phyloP scores from a whole-genome alignment of 2,329 filamentous ascomycete species.

The Neofusicoccum kwambonambiense region DNA sequence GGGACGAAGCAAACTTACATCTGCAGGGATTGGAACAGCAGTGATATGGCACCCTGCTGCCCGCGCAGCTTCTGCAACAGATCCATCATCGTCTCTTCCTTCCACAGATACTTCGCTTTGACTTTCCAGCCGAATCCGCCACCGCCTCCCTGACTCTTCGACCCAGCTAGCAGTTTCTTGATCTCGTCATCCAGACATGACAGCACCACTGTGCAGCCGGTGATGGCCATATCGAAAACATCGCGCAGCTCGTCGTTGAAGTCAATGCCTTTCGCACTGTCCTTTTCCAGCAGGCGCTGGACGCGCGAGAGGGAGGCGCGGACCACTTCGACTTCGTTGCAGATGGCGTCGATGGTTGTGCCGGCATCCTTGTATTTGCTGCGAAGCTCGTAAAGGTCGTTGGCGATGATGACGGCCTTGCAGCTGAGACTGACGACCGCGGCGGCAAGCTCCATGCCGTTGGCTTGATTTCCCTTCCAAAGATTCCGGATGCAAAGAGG shows the following conservation, averaged over 20 bases:
- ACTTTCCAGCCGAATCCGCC: conserved; percentile 6
- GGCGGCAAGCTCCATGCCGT: neutral
- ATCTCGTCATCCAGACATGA: conserved; percentile 19
- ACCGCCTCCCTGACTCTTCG: neutral
- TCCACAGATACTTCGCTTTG: conserved; percentile 19
- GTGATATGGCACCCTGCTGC: conserved; percentile 18
- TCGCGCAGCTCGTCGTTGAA: conserved; percentile 10
- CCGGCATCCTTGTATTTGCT: conserved; percentile 12
- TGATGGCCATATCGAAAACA: conserved; percentile 19
- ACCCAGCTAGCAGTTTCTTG: neutral
- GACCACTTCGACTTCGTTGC: conserved; percentile 18
- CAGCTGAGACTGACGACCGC: conserved; percentile 2
- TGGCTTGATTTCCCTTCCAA: neutral
- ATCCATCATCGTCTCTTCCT: conserved; percentile 18
- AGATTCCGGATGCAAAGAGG: too few species aligned
- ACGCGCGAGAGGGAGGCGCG: conserved; percentile 17
- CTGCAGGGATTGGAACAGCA: conserved; percentile 19
- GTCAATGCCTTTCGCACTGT: neutral
- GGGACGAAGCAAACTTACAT: conserved; percentile 4
- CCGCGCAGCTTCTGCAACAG: conserved; percentile 17
- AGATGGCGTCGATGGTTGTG: conserved; percentile 18
- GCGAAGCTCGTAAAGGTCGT: conserved; percentile 14
- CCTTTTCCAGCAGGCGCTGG: conserved; percentile 9
- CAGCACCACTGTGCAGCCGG: conserved; percentile 15
- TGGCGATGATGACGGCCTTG: conserved; percentile 5